A percentile compares a stretch with the other conserved stretches of the same genome.
Conservation (phyloP, 345 rosid species). For the Clausena lansium region DNA sequence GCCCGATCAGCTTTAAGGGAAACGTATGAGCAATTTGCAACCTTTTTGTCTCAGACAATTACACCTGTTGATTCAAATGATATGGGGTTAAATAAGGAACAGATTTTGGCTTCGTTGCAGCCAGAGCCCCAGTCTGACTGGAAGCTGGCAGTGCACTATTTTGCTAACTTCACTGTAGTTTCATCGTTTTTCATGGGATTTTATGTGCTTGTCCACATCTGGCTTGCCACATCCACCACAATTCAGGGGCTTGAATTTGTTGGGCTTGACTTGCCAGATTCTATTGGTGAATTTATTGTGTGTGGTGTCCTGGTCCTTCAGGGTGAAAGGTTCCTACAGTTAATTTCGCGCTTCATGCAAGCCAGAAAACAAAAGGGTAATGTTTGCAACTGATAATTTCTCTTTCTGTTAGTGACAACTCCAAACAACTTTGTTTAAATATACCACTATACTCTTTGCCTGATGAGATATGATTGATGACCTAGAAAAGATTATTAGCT, state of each 20-base stretch:
- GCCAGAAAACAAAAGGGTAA: constrained; percentile 87
- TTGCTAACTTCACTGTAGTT: constrained; percentile 78
- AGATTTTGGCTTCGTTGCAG: constrained; percentile 76
- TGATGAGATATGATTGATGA: neutral
- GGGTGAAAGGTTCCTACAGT: constrained; percentile 55
- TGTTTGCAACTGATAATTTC: neutral
- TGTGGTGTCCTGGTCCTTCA: constrained; percentile 83
- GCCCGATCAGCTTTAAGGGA: constrained; percentile 84
- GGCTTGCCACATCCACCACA: constrained; percentile 56
- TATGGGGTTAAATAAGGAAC: constrained; percentile 76
- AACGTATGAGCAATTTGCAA: constrained; percentile 63
- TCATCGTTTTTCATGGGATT: constrained; percentile 64
- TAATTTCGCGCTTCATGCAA: constrained; percentile 81
- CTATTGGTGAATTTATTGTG: constrained; percentile 82
- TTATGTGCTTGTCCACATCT: constrained; percentile 70
- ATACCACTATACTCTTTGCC: neutral
- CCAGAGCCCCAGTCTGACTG: constrained; percentile 81
- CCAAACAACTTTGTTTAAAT: neutral
- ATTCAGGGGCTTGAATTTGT: constrained; percentile 91
- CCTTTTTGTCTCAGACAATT: constrained; percentile 60
- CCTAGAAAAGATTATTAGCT: neutral
- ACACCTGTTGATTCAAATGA: constrained; percentile 82
- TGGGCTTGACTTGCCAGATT: constrained; percentile 95
- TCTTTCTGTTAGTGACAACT: constrained; percentile 3
- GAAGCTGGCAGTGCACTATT: constrained; percentile 79